Evolutionary conservation across 2,329 filamentous ascomycete genomes (phyloP).

Genomic region (Fusarium clavum): DNA sequence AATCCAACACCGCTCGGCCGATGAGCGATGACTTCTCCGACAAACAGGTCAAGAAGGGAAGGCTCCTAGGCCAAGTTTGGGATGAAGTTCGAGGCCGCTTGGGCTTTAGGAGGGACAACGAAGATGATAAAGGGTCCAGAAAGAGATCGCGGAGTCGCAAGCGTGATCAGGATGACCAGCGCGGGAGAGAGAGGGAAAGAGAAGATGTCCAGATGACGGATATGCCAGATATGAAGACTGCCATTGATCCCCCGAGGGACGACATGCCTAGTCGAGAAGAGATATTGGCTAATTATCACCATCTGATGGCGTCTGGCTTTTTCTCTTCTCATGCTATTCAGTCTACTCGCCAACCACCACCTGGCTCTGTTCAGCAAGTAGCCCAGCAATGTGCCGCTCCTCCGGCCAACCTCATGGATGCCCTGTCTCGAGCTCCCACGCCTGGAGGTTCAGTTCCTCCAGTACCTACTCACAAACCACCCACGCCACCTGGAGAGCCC

Average conservation of each 20-base stretch:
- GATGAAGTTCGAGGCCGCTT: conserved; percentile 53
- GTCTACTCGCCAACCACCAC: conserved; percentile 61
- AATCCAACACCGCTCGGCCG: conserved; percentile 32
- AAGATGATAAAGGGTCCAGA: conserved; percentile 42
- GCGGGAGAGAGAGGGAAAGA: conserved; percentile 32
- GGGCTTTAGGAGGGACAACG: conserved; percentile 45
- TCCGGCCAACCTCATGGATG: conserved; percentile 15
- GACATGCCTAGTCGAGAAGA: conserved; percentile 59
- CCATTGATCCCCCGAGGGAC: conserved; percentile 20
- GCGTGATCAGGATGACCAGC: conserved; percentile 29
- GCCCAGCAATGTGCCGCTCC: conserved; percentile 12
- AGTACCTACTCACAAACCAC: conserved; percentile 8
- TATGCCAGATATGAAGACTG: conserved; percentile 14
- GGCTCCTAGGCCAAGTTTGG: conserved; percentile 54
- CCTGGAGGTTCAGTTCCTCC: conserved; percentile 23
- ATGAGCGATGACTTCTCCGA: conserved; percentile 50
- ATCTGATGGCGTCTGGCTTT: conserved; percentile 68
- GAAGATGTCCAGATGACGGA: conserved; percentile 33
- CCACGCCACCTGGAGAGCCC: conserved; percentile 18
- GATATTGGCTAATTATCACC: conserved; percentile 66
- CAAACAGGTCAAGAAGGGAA: conserved; percentile 47
- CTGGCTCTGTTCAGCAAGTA: conserved; percentile 22
- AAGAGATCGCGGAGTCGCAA: conserved; percentile 42
- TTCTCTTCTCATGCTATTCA: conserved; percentile 69
- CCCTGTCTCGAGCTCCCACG: conserved; percentile 31